Evolutionary conservation across 108 stramenopile genomes (phyloP).

Genomic region (Skeletonema grethae): DNA sequence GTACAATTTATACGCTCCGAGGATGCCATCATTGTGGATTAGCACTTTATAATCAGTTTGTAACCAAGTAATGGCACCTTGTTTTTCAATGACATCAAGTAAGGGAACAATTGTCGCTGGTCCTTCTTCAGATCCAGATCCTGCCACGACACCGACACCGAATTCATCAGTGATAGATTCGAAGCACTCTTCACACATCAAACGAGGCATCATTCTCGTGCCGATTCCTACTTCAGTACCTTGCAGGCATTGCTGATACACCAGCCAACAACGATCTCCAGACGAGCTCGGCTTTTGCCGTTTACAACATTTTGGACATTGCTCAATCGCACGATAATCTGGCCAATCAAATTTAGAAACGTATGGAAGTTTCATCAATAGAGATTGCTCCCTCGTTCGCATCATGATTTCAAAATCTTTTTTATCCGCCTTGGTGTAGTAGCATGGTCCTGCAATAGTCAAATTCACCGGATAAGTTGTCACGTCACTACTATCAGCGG

Average conservation of each 20-base stretch:
- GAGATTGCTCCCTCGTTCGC: too few relatives aligned
- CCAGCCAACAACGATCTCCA: constrained; percentile 61
- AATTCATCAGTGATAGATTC: constrained; percentile 55
- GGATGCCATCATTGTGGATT: constrained; percentile 26
- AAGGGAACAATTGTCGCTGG: background rate
- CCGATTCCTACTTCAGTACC: constrained; percentile 59
- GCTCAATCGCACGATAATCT: constrained; percentile 33
- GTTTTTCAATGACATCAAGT: constrained; percentile 35
- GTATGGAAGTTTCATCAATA: too few relatives aligned
- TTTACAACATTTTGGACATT: constrained; percentile 62
- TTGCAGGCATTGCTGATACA: constrained; percentile 67
- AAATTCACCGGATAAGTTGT: too few relatives aligned
- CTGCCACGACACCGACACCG: constrained; percentile 29
- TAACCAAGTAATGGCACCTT: constrained; percentile 11
- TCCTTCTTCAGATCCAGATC: too few relatives aligned
- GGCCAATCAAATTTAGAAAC: too few relatives aligned
- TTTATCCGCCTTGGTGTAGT: too few relatives aligned
- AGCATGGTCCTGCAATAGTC: too few relatives aligned
- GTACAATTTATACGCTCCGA: constrained; percentile 70
- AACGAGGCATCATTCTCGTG: constrained; percentile 57
- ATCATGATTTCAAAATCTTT: too few relatives aligned
- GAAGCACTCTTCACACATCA: constrained; percentile 68
- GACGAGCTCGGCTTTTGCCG: constrained; percentile 43
- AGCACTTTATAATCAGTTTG: background rate
- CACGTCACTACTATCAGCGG: too few relatives aligned